These are phyloP conservation scores for Dactylella cylindrospora DNA, from an alignment of 2,329 filamentous ascomycete species.

Conservation along the genomic window DNA sequence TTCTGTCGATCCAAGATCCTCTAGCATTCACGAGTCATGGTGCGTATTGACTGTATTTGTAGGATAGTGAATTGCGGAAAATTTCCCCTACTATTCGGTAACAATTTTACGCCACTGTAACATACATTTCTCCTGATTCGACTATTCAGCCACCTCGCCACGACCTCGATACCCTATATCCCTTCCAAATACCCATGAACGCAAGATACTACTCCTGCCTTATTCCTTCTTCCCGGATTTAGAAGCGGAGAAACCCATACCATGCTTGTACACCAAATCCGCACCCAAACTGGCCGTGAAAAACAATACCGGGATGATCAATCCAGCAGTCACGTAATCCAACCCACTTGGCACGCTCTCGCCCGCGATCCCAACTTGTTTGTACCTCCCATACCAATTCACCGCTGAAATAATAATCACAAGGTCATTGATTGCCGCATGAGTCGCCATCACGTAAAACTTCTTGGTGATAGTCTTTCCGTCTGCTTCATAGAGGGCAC, in stretches of 20 bases:
- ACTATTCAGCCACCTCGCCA: too few species aligned
- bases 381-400: constrained; percentile 33
- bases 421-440: constrained; percentile 29
- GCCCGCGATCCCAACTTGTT: constrained; percentile 15
- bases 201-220: too few species aligned
- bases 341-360: constrained; percentile 3
- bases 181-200: too few species aligned
- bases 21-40: too few species aligned
- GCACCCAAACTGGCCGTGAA: constrained; percentile 30
- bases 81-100: too few species aligned
- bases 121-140: too few species aligned
- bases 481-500: constrained; percentile 29
- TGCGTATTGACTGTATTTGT: too few species aligned
- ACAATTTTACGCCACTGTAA: too few species aligned
- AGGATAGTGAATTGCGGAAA: too few species aligned
- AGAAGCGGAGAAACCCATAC: constrained; percentile 38
- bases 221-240: constrained; percentile 16
- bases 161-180: too few species aligned
- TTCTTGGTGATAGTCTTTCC: constrained; percentile 37
- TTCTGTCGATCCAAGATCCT: too few species aligned
- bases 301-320: constrained; percentile 26
- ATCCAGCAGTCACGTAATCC: constrained; percentile 2
- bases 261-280: constrained; percentile 41
- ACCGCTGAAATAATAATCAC: constrained; percentile 18
- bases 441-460: constrained; percentile 24